Evolutionary conservation across 1,139 yeast species (phyloP), one percentile per base, ranked within the genome.

Genomic region (Lodderomyces elongisporus): DNA sequence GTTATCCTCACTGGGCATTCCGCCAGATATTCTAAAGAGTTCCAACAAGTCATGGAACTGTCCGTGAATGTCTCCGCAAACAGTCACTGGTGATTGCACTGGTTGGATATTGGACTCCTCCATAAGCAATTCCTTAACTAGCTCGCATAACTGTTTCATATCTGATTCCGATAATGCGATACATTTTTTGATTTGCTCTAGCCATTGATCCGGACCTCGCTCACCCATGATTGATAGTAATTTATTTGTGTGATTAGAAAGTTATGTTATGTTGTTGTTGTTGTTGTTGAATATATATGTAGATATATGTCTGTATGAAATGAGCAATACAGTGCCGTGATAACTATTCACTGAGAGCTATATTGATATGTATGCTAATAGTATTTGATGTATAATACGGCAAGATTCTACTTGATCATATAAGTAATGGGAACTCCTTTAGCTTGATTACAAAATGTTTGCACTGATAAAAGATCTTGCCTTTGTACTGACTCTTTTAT

Each of bases 31-130:
- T 47, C 95, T 72, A 57, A 91, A 91, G 25, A 91, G 67, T 58
- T 91, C 97, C 41, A 91, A 64, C 42, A 91, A 68, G 58, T 91
- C 98, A 56, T 91, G 97, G 57, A 91, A 91, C 58, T 91, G 98
- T 2, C 98, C 98, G 60, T 91, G 98, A 45, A 91, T 91, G 60
- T 91, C 98, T 46, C 98, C 98, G 66, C 98, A 91, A 4, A 91
- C 97, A 1, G 96, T 87, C n/a, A 91, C 97, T 1, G 98, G 98
- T 23, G 93, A 79, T 56, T 82, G 87, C 10, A 91, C 97, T 0
- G 98, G 97, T 54, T 91, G 97, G 45, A 91, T 89, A 56, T 91
- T 91, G 28, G 85, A 79, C 55, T 87, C 95, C 41, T 74, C 71
- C 45, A 85, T 73, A 35, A 88, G 62, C 35, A 83, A 63, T 49